These are phyloP conservation scores for Scytalidium lignicola DNA, from an alignment of 2,329 filamentous ascomycete genomes.

Conservation along the genomic window DNA sequence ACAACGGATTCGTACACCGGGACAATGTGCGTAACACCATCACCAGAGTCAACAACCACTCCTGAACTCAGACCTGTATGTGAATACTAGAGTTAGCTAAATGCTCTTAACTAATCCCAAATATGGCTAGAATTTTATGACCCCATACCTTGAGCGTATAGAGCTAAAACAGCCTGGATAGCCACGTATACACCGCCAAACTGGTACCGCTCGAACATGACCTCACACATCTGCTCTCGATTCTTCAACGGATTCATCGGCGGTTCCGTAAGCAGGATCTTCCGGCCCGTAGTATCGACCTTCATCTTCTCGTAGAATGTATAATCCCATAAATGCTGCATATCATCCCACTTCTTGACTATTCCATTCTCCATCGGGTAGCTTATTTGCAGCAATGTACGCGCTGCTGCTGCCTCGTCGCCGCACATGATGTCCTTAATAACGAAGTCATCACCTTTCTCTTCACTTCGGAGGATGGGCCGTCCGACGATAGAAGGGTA, in stretches of 20 bases:
- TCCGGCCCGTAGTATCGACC: constrained; percentile 83
- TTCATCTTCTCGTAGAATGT: constrained; percentile 98
- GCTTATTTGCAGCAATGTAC: constrained; percentile 96
- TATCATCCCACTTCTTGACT: constrained; percentile 99
- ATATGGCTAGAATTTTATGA: too few species aligned
- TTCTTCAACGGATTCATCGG: constrained; percentile 98
- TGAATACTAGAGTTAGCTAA: not conserved
- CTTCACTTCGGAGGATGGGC: constrained; percentile 94
- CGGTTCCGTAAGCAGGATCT: constrained; percentile 95
- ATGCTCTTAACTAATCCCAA: too few species aligned
- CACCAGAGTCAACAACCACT: constrained; percentile 97
- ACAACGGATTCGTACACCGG: constrained; percentile 98
- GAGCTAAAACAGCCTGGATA: constrained; percentile 90
- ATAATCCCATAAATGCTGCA: constrained; percentile 99
- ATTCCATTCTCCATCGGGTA: constrained; percentile 99
- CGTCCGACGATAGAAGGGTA: constrained; percentile 97
- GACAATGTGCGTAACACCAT: constrained; percentile 97
- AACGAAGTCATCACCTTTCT: constrained; percentile 65
- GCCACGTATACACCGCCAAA: constrained; percentile 98
- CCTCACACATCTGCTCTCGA: constrained; percentile 95
- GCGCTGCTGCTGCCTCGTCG: constrained; percentile 91
- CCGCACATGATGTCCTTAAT: constrained; percentile 99
- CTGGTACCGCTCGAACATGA: constrained; percentile 97
- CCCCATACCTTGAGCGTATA: constrained; percentile 87
- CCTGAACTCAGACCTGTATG: constrained; percentile 74